Evolutionary conservation across 1,284 basidiomycete genomes (phyloP).

Genomic region (Neonothopanus nambi): DNA sequence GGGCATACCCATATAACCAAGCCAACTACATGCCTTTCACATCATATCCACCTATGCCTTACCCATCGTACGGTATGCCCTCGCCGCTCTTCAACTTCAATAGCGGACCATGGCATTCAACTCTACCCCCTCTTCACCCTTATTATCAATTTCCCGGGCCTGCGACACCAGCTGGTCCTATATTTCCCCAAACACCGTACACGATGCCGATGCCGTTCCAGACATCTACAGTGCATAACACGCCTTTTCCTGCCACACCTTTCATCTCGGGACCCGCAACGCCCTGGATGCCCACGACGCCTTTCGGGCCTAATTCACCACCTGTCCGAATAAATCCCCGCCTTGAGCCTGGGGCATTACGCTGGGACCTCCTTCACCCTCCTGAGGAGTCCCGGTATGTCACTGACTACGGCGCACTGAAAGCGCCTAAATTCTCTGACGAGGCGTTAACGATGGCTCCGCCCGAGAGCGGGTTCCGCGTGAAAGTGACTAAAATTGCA

Average conservation of each 20-base stretch:
- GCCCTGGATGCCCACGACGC: slow-evolving; percentile 11
- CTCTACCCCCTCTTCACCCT: neutral
- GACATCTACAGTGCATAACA: slow-evolving; percentile 10
- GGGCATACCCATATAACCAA: slow-evolving; percentile 3
- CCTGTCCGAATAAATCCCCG: slow-evolving; percentile 9
- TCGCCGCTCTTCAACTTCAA: neutral
- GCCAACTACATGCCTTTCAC: slow-evolving; percentile 6
- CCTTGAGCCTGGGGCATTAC: neutral
- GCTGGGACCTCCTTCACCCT: slow-evolving; percentile 11
- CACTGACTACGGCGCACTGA: slow-evolving; percentile 10
- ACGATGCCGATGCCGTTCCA: slow-evolving; percentile 1
- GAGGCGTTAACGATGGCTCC: slow-evolving; percentile 11
- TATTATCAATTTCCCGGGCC: slow-evolving; percentile 1
- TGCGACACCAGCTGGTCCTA: neutral
- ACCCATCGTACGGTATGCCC: neutral
- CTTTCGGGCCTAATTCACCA: slow-evolving; percentile 6
- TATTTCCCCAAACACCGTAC: neutral
- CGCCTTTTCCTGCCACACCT: slow-evolving; percentile 8
- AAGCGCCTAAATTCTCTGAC: slow-evolving; percentile 10
- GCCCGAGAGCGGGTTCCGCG: neutral
- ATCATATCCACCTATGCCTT: slow-evolving; percentile 11
- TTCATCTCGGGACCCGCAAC: slow-evolving; percentile 4
- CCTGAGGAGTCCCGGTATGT: slow-evolving; percentile 6
- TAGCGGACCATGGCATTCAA: neutral
- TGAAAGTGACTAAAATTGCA: slow-evolving; percentile 5